Evolutionary conservation across 495 filamentous ascomycete genomes (phyloP).

Genomic region (Penicillium desertorum): DNA sequence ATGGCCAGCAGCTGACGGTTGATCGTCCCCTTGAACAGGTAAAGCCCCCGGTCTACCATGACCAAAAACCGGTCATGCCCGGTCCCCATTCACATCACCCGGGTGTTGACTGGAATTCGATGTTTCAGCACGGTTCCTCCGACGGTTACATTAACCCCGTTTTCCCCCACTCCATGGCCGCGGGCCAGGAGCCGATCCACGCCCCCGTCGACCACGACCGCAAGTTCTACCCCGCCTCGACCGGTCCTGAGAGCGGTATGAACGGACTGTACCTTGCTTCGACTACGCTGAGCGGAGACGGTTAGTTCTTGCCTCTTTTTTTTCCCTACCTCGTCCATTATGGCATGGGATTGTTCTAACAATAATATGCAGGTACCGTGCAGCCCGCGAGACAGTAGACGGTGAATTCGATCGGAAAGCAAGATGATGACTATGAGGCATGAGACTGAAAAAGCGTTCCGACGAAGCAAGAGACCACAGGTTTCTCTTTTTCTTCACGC

Average conservation of each 20-base stretch:
- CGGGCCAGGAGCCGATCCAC: conserved; percentile 48
- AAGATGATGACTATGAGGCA: conserved; percentile 15
- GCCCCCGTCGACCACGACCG: conserved; percentile 47
- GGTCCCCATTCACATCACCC: conserved; percentile 43
- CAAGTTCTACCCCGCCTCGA: conserved; percentile 48
- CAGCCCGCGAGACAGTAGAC: conserved; percentile 48
- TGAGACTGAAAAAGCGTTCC: conserved; percentile 13
- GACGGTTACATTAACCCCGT: conserved; percentile 60
- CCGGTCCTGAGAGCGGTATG: conserved; percentile 45
- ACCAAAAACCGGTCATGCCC: conserved; percentile 47
- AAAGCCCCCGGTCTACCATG: conserved; percentile 46
- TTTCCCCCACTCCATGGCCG: conserved; percentile 54
- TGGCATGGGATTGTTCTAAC: neutral
- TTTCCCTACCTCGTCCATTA: neutral
- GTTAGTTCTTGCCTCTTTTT: conserved; percentile 31
- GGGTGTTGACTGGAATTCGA: conserved; percentile 66
- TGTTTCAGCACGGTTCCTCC: conserved; percentile 68
- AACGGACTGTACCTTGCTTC: conserved; percentile 50
- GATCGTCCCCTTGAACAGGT: conserved; percentile 52
- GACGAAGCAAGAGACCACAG: neutral
- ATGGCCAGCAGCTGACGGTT: conserved; percentile 49
- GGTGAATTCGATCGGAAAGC: conserved; percentile 17
- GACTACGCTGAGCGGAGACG: conserved; percentile 48
- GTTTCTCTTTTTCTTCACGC: conserved; percentile 7
- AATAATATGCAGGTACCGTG: conserved; percentile 37